Evolutionary conservation across 179 eudicot genomes (phyloP).

Genomic region (Beta corolliflora): DNA sequence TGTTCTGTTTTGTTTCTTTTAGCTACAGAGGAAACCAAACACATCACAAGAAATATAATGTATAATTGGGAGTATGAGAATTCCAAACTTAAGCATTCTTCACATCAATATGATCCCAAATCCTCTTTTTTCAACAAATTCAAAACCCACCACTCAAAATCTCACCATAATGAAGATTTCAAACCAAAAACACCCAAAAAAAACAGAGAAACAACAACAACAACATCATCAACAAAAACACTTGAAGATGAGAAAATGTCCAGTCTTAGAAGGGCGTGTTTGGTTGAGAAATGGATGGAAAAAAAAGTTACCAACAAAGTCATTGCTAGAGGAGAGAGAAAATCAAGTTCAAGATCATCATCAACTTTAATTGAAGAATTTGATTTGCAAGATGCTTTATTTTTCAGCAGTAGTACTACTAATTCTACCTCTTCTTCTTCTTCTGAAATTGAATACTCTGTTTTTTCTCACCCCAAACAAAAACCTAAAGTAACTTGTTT

Average conservation of each 20-base stretch:
- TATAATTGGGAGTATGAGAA: slow-evolving; percentile 39
- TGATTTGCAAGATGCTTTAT: slow-evolving; percentile 43
- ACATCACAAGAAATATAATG: slow-evolving; percentile 18
- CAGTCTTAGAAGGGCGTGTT: slow-evolving; percentile 42
- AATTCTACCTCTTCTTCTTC: slow-evolving; percentile 52
- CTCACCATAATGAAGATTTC: slow-evolving; percentile 1
- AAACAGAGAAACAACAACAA: neutral
- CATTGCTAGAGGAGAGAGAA: neutral
- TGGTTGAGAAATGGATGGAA: slow-evolving; percentile 67
- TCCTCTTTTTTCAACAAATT: slow-evolving; percentile 72
- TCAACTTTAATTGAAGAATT: slow-evolving; percentile 32
- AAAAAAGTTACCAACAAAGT: slow-evolving; percentile 41
- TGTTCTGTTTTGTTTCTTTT: slow-evolving; percentile 20
- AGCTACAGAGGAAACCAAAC: slow-evolving; percentile 10
- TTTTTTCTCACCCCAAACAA: slow-evolving; percentile 5
- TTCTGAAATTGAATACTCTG: slow-evolving; percentile 46
- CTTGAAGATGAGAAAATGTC: slow-evolving; percentile 41
- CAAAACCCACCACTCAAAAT: slow-evolving; percentile 29
- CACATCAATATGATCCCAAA: slow-evolving; percentile 27
- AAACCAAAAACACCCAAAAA: neutral
- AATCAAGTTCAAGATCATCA: slow-evolving; percentile 19
- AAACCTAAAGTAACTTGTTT: slow-evolving; percentile 29
- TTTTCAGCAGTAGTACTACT: slow-evolving; percentile 42
- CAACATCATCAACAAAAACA: neutral
- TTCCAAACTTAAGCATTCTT: slow-evolving; percentile 26